Base-by-base conservation (phyloP, 139 green algal species). In the Coccomyxa sp. region DNA sequence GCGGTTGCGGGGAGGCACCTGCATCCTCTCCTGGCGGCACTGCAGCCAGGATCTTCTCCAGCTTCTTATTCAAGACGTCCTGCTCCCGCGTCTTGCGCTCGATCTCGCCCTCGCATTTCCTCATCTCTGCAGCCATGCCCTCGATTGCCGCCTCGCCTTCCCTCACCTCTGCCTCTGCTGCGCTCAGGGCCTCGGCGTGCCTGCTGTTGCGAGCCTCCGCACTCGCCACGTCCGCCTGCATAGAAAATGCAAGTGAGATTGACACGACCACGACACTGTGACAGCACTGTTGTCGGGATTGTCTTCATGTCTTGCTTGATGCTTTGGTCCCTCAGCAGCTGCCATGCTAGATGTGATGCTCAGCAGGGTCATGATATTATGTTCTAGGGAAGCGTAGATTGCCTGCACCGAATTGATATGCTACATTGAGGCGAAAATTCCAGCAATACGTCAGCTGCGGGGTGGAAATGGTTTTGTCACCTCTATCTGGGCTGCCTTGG, bases 41-140 rank as follows among this genome's bases (percentile, higher is more conserved):
- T 45, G 27, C 30, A 58, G 81, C 58, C 74, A 31, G 23, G 25
- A 94, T 79, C 74, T 91, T 89, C 58, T 92, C 87, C 77, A 88
- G 89, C 83, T 91, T 88, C 17, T 87, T 84, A 88, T 98, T 98
- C 16, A 98, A 91, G 28, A 87, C 38, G 77, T 97, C 95, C 63
- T 95, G 91, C 81, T 95, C 92, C 4, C 92, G 92, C 15, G 94
- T 97, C 85, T 93, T 93, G 84, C 93, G 94, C 82, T 98, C 94
- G 78, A 98, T 95, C 81, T 97, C 94, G 67, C 94, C 92, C 51
- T 93, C 91, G 16, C 91, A 82, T 58, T 91, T 83, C 84, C 93
- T 91, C 63, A 97, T 91, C 81, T 97, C 95, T 92, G 68, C 76
- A 87, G 67, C 11, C 12, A 45, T 17, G 85, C 76, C 45, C 79